These are phyloP conservation scores for Pilasporangium apinafurcum DNA, from an alignment of 352 stramenopile genomes.

Conservation along the genomic window DNA sequence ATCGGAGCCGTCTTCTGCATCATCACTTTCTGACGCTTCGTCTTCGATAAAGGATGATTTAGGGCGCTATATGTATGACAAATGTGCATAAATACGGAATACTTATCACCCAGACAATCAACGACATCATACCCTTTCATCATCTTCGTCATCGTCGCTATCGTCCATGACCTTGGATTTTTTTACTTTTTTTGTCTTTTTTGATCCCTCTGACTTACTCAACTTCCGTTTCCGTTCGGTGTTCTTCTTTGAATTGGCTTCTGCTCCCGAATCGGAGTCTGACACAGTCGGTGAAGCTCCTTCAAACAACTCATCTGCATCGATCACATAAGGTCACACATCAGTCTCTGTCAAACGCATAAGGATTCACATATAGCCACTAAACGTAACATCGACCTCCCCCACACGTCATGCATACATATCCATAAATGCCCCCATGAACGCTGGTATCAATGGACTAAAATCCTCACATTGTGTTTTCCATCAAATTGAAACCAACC, in stretches of 20 bases:
- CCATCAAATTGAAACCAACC: too few relatives aligned
- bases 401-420: too few relatives aligned
- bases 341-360: neutral
- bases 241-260: conserved; percentile 27
- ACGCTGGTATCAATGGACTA: too few relatives aligned
- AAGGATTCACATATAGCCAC: neutral
- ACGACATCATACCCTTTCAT: conserved; percentile 39
- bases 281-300: conserved; percentile 75
- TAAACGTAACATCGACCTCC: neutral
- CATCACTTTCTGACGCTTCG: conserved; percentile 83
- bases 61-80: conserved; percentile 28
- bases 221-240: conserved; percentile 67
- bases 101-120: neutral
- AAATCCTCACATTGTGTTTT: too few relatives aligned
- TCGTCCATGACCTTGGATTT: conserved; percentile 57
- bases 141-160: conserved; percentile 52
- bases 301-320: conserved; percentile 60
- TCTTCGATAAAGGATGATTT: conserved; percentile 88
- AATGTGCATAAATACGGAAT: neutral
- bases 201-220: conserved; percentile 23
- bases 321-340: neutral
- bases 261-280: conserved; percentile 73
- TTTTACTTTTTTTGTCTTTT: conserved; percentile 43
- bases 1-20: conserved; percentile 39
- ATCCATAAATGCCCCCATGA: too few relatives aligned